A percentile compares a stretch with the other conserved stretches of the same genome.
phyloP scores from a whole-genome alignment of 2,329 filamentous ascomycete species.

The Fusarium sp. region DNA sequence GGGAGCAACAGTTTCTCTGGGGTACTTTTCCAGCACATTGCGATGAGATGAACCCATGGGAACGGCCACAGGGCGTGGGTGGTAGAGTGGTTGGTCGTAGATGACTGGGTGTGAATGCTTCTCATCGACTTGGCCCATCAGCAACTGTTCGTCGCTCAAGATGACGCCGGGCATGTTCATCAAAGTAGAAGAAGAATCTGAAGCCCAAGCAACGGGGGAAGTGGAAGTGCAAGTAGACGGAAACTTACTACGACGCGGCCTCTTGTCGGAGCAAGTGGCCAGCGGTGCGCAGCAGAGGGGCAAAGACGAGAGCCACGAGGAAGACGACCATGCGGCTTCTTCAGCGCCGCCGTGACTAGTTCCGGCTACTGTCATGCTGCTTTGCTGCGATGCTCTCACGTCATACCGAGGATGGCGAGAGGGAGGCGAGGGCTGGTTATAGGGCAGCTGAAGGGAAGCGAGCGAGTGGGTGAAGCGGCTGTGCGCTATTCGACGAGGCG shows the following conservation, averaged over 20 bases:
- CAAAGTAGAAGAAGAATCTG: slow-evolving; percentile 37
- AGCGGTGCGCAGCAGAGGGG: slow-evolving; percentile 59
- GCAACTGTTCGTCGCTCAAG: slow-evolving; percentile 45
- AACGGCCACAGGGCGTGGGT: slow-evolving; percentile 45
- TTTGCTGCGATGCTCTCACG: slow-evolving; percentile 32
- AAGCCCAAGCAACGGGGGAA: slow-evolving; percentile 31
- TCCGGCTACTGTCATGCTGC: slow-evolving; percentile 57
- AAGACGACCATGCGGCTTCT: slow-evolving; percentile 49
- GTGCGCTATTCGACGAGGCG: slow-evolving; percentile 17
- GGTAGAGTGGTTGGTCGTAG: slow-evolving; percentile 45
- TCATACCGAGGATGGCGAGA: slow-evolving; percentile 41
- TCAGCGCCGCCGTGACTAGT: slow-evolving; percentile 53
- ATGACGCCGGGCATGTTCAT: slow-evolving; percentile 43
- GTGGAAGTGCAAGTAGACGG: slow-evolving; percentile 40
- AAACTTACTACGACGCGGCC: slow-evolving; percentile 54
- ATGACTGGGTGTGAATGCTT: slow-evolving; percentile 43
- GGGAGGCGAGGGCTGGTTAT: slow-evolving; percentile 20
- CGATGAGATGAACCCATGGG: slow-evolving; percentile 32
- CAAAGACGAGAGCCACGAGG: slow-evolving; percentile 62
- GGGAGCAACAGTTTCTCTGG: slow-evolving; percentile 57
- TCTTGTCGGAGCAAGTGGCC: slow-evolving; percentile 54
- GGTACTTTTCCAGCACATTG: slow-evolving; percentile 41
- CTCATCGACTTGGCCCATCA: slow-evolving; percentile 50
- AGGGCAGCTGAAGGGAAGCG: slow-evolving; percentile 18
- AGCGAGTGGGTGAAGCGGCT: slow-evolving; percentile 15